Evolutionary conservation across 1,284 basidiomycete species (phyloP).

Genomic region (Irpex rosettiformis): DNA sequence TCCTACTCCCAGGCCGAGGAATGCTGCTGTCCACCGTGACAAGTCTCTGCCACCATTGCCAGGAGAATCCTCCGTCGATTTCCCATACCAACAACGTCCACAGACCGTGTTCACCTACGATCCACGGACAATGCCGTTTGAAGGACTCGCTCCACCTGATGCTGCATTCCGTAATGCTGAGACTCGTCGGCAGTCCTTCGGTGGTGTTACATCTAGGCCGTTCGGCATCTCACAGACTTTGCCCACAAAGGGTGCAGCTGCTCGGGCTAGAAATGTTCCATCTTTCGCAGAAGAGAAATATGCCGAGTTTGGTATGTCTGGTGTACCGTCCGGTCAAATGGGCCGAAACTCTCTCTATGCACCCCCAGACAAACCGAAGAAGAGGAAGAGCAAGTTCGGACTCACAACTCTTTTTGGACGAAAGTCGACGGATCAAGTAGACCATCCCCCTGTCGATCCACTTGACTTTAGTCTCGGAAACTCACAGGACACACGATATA

Average conservation of each 20-base stretch:
- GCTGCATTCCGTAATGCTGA: conserved; percentile 59
- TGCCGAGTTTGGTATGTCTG: conserved; percentile 66
- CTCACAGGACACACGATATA: conserved; percentile 35
- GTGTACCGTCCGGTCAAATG: conserved; percentile 53
- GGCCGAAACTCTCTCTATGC: conserved; percentile 27
- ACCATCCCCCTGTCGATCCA: conserved; percentile 16
- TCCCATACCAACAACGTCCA: conserved; percentile 45
- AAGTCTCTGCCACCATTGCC: conserved; percentile 78
- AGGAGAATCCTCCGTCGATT: conserved; percentile 39
- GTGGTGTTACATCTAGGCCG: conserved; percentile 47
- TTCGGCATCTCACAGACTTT: conserved; percentile 49
- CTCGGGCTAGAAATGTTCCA: conserved; percentile 27
- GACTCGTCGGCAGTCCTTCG: conserved; percentile 68
- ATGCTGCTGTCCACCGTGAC: conserved; percentile 47
- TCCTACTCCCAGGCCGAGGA: conserved; percentile 31
- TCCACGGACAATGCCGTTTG: conserved; percentile 41
- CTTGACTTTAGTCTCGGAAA: conserved; percentile 27
- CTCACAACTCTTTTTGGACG: conserved; percentile 61
- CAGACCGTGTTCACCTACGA: conserved; percentile 65
- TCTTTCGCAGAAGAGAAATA: conserved; percentile 39
- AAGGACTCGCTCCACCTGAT: conserved; percentile 56
- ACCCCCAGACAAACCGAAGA: conserved; percentile 35
- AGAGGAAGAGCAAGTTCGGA: conserved; percentile 70
- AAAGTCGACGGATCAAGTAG: conserved; percentile 36
- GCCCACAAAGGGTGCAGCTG: conserved; percentile 29